Evolutionary conservation across 306 rosid genomes (phyloP), one percentile per base, ranked within the genome.

Genomic region (Vigna mungo): DNA sequence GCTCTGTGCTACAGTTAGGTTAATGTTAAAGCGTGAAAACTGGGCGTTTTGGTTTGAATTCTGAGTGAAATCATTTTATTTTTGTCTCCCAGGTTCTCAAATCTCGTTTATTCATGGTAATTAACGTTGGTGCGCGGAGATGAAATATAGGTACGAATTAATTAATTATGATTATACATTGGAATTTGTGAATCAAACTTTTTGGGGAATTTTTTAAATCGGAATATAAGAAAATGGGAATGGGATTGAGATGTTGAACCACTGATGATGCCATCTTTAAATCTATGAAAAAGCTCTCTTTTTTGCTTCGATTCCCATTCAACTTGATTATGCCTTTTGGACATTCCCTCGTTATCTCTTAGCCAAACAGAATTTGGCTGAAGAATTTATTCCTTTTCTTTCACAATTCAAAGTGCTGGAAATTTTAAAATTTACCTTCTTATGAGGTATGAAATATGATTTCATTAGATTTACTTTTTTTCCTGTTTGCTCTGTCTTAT

Each of bases 341-440:
- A 83, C 87, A 85, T 83, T 85, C 85, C 78, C 59, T 63, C 73
- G 78, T 71, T 77, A 25, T 43, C 34, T 66, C 81, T 59, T 65
- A 37, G 75, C 71, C 81, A 67, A 41, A 60, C 55, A 37, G 77
- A 78, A 76, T 70, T 69, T 49, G 39, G 3, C 30, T 25, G 3
- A 30, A 30, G 36, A 18, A 55, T 51, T 76, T 78, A 74, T 83
- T 85, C 86, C 72, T 82, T 74, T 86, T 74, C 86, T 84, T 60
- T 14, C 30, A 3, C 18, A 41, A 54, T n/a, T 36, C 65, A 64
- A 9, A 14, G 46, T 7, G 14, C 7, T 62, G 9, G 41, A 39
- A 72, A 7, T 0, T 34, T 34, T 10, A 3, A 71, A 70, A 4
- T 34, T 51, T 46, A 4, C 43, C 20, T 46, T 13, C 0, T 41